Evolutionary conservation across 2,329 filamentous ascomycete species (phyloP).

Genomic region (Trichoderma afroharzianum): DNA sequence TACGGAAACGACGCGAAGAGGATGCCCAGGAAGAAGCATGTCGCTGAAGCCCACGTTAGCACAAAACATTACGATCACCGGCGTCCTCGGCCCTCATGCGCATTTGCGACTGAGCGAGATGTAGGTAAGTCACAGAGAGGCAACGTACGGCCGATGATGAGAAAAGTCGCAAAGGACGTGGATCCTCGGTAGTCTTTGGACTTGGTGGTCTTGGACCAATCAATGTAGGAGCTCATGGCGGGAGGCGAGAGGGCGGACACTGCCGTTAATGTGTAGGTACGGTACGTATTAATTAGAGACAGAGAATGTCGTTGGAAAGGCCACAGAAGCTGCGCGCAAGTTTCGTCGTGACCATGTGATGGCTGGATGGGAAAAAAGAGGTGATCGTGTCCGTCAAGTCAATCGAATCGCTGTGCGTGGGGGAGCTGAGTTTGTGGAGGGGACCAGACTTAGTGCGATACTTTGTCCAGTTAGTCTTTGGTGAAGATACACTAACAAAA

Average conservation of each 20-base stretch:
- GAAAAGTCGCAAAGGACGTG: slow-evolving; percentile 86
- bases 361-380: neutral
- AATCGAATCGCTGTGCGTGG: slow-evolving; percentile 3
- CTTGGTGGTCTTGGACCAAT: slow-evolving; percentile 55
- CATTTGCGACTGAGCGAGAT: neutral
- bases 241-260: neutral
- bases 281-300: neutral
- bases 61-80: neutral
- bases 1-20: slow-evolving; percentile 96
- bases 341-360: neutral
- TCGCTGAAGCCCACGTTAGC: slow-evolving; percentile 50
- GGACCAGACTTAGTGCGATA: neutral
- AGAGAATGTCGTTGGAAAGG: slow-evolving; percentile 6
- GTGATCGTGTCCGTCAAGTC: slow-evolving; percentile 7
- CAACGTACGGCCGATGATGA: slow-evolving; percentile 88
- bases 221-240: slow-evolving; percentile 40
- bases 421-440: slow-evolving; percentile 11
- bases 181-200: slow-evolving; percentile 57
- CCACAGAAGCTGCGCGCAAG: neutral
- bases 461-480: neutral
- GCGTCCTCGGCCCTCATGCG: neutral
- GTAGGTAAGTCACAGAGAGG: neutral
- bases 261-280: neutral
- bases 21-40: slow-evolving; percentile 96
- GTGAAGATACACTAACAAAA: neutral